Conservation (phyloP, 768 basidiomycete genomes). For the Mycena belliarum region DNA sequence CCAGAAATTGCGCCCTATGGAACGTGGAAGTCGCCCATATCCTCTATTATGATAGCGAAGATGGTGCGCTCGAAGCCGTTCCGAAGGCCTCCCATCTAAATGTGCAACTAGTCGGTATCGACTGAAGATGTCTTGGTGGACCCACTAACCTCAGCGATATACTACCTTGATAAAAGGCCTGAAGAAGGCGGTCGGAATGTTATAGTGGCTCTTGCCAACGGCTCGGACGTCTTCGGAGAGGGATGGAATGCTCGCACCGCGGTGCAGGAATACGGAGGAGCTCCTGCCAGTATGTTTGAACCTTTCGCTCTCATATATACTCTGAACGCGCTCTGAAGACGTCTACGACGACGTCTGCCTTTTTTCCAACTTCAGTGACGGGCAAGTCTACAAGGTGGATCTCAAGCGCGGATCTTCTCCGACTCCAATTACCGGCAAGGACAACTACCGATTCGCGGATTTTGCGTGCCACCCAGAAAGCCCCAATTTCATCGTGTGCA, state of each 20-base stretch:
- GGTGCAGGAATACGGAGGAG: conserved; percentile 77
- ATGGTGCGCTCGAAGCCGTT: no score
- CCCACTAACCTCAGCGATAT: conserved; percentile 37
- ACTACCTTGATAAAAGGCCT: conserved; percentile 51
- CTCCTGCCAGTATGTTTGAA: no score
- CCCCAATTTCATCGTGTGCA: conserved; percentile 46
- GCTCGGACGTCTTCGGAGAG: conserved; percentile 48
- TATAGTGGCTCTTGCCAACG: conserved; percentile 42
- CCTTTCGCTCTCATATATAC: no score
- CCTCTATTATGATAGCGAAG: conserved; percentile 34
- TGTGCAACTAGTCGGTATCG: conserved; percentile 22
- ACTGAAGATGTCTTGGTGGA: conserved; percentile 44
- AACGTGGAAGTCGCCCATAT: conserved; percentile 60
- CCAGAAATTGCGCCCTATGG: no score
- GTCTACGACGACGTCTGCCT: conserved; percentile 51
- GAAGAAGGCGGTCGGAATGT: conserved; percentile 35
- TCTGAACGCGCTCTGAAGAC: no score
- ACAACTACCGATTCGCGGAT: conserved; percentile 56
- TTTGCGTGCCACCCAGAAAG: conserved; percentile 51
- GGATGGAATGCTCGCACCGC: conserved; percentile 56
- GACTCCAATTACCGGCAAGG: no score
- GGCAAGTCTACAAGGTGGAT: conserved; percentile 49
- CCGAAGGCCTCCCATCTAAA: no score
- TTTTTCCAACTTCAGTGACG: conserved; percentile 59
- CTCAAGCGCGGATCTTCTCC: conserved; percentile 33